Evolutionary conservation across 2,329 filamentous ascomycete species (phyloP).

Genomic region (Pseudocercospora pini-densiflorae): DNA sequence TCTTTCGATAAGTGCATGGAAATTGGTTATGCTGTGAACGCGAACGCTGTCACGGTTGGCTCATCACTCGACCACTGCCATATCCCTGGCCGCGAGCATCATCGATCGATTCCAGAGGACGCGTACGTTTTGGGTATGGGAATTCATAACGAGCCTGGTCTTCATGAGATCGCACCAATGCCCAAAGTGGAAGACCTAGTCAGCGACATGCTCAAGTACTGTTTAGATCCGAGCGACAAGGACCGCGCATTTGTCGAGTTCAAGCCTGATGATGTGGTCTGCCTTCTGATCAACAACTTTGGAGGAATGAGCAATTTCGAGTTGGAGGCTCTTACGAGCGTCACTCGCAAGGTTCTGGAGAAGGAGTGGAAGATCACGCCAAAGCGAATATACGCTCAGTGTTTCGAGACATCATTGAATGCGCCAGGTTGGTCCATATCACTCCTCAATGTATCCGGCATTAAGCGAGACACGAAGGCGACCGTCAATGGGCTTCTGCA

Average conservation of each 20-base stretch:
- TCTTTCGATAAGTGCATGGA: conserved; percentile 51
- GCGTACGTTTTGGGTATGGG: conserved; percentile 52
- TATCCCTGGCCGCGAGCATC: conserved; percentile 56
- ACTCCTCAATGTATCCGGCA: conserved; percentile 56
- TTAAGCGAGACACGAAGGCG: conserved; percentile 48
- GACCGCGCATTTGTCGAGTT: conserved; percentile 57
- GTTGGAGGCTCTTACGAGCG: conserved; percentile 52
- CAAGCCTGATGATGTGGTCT: conserved; percentile 49
- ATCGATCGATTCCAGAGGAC: conserved; percentile 47
- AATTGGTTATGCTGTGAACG: conserved; percentile 51
- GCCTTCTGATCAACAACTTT: conserved; percentile 56
- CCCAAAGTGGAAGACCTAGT: conserved; percentile 55
- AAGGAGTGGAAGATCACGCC: conserved; percentile 56
- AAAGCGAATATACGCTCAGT: conserved; percentile 51
- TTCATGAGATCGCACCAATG: conserved; percentile 52
- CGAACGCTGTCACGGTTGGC: conserved; percentile 55
- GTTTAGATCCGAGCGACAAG: conserved; percentile 52
- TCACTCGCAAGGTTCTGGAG: conserved; percentile 47
- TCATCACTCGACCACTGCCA: conserved; percentile 59
- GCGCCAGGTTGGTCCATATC: conserved; percentile 62
- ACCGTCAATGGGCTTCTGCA: conserved; percentile 49
- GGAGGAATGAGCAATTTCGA: conserved; percentile 55
- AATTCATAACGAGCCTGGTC: conserved; percentile 57
- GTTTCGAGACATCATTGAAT: conserved; percentile 60
- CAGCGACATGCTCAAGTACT: conserved; percentile 53